Percentiles rank a stretch among this genome's conserved stretches.
These are phyloP conservation scores for Brassica juncea DNA, from an alignment of 345 rosid species.

Conservation along the genomic window DNA sequence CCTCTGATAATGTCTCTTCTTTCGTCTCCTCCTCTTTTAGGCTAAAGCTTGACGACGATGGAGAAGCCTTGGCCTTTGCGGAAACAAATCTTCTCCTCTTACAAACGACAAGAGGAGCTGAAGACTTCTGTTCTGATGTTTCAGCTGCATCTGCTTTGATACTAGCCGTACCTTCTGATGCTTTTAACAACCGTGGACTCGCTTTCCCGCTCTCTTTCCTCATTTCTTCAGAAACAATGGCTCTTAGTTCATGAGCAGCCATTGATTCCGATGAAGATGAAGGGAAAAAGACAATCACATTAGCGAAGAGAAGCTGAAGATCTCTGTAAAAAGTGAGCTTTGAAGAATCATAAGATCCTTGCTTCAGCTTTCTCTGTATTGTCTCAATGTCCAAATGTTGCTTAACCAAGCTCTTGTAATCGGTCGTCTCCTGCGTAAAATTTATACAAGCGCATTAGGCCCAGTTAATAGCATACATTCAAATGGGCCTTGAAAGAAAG, in stretches of 20 bases:
- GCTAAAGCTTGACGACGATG: constrained; percentile 44
- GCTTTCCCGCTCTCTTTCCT: constrained; percentile 38
- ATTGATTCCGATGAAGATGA: constrained; percentile 48
- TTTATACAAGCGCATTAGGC: constrained; percentile 1
- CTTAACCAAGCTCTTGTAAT: constrained; percentile 51
- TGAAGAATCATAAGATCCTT: constrained; percentile 52
- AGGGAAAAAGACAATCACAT: constrained; percentile 60
- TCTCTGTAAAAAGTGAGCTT: constrained; percentile 57
- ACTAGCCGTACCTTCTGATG: constrained; percentile 6
- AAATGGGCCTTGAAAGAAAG: neutral
- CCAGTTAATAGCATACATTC: neutral
- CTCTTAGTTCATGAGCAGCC: constrained; percentile 57
- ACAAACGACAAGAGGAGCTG: constrained; percentile 53
- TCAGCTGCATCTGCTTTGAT: constrained; percentile 44
- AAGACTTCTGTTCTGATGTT: constrained; percentile 52
- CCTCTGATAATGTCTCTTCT: constrained; percentile 42
- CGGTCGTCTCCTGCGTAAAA: constrained; percentile 45
- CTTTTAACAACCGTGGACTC: constrained; percentile 27
- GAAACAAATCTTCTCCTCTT: constrained; percentile 58
- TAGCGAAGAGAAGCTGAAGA: constrained; percentile 65
- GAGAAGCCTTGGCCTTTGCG: constrained; percentile 45
- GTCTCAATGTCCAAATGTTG: constrained; percentile 68
- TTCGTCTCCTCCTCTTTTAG: constrained; percentile 42
- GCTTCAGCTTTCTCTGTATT: constrained; percentile 49
- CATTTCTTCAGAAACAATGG: constrained; percentile 45